Base-by-base conservation (phyloP, 2,329 filamentous ascomycete genomes). In the Aspergillus puulaauensis region DNA sequence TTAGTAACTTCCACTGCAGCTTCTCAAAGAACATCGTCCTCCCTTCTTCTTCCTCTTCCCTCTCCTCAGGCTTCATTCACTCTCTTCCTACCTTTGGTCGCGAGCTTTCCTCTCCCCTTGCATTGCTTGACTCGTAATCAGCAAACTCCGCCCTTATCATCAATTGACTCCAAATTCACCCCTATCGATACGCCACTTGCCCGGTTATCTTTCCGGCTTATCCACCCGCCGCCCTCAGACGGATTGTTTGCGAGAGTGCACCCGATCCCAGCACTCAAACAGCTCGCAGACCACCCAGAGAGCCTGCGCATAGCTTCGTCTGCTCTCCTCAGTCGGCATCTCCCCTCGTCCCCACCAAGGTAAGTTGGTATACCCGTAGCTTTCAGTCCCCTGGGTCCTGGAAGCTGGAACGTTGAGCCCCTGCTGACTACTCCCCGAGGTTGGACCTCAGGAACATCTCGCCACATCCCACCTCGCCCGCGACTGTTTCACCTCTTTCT, bases 181-280 rank as follows among this genome's bases (percentile, higher is more conserved):
- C 63, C 63, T 71, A 69, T 67, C 70, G 65, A 66, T 67, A 58
- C 61, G 66, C 67, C 61, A 52, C 57, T 40, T 44, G 53, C 51
- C 68, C 68, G 66, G 67, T 65, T 70, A 67, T 69, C 65, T 68
- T 62, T 63, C 66, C 66, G 68, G 64, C 62, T 61, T 59, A 64
- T 63, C 63, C 65, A 70, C 61, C 61, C 51, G 24, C 60, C 61
- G 52, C 23, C 60, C 23, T 27, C 50, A 15, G 21, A 35, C 40
- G 24, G n/a, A 43, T 33, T 58, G 41, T 45, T 21, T 44, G 47
- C 31, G 45, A 43, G 41, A 33, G 40, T 53, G n/a, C 33, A 45
- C 54, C 41, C 35, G 8, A 37, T 48, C 33, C 33, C 21, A 35
- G 40, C 35, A 17, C 40, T 19, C 27, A 31, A 31, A 31, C 27